Evolutionary conservation across 2,329 filamentous ascomycete genomes (phyloP).

Genomic region (Cladosporium oxysporum): DNA sequence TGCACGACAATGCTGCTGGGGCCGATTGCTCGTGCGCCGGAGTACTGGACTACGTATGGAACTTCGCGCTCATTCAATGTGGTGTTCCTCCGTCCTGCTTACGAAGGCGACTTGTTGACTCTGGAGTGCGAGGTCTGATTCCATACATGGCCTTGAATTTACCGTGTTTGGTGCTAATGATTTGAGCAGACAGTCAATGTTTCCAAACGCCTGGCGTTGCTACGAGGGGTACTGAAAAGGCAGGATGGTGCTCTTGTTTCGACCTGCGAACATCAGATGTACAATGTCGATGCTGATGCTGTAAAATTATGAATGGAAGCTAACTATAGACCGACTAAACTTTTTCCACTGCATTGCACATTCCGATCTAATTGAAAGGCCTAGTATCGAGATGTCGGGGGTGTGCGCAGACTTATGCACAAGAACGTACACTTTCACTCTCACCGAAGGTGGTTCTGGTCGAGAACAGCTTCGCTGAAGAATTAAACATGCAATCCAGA

Average conservation of each 20-base stretch:
- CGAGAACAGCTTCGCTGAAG: neutral
- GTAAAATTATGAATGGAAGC: neutral
- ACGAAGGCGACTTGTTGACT: slow-evolving; percentile 26
- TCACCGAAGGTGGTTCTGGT: neutral
- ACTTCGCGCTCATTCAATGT: slow-evolving; percentile 29
- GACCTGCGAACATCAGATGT: slow-evolving; percentile 32
- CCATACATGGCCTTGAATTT: neutral
- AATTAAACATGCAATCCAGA: neutral
- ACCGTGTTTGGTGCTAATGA: neutral
- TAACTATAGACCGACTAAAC: too few species aligned
- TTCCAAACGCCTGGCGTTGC: slow-evolving; percentile 28
- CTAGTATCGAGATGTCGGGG: neutral
- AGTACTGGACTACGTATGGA: slow-evolving; percentile 28
- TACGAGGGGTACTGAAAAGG: slow-evolving; percentile 28
- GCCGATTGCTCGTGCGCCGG: slow-evolving; percentile 1
- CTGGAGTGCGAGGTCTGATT: slow-evolving; percentile 29
- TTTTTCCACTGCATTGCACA: neutral
- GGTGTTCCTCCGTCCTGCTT: slow-evolving; percentile 28
- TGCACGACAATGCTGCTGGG: slow-evolving; percentile 3
- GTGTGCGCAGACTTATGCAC: neutral
- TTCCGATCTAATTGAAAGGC: neutral
- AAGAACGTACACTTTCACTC: neutral
- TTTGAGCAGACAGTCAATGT: slow-evolving; percentile 27
- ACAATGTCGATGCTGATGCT: slow-evolving; percentile 29
- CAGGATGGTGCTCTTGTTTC: slow-evolving; percentile 30